Percentiles rank a stretch among this genome's conserved stretches.
phyloP scores from a whole-genome alignment of 192 early-diverging fungal species.

The Entomortierella parvispora region DNA sequence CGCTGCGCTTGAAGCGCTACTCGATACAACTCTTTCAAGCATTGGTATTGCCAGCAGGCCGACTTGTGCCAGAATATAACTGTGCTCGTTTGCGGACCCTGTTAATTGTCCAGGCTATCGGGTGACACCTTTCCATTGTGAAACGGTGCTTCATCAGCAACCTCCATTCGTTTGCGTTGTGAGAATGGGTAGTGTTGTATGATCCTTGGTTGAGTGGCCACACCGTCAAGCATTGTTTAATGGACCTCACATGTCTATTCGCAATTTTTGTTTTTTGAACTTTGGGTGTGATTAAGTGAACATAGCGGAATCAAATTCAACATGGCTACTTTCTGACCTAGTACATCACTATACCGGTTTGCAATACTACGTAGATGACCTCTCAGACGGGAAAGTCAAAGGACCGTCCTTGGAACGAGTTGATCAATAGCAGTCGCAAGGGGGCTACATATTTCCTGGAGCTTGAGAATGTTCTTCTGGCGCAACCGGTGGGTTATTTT shows the following conservation, averaged over 20 bases:
- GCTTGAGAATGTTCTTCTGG: constrained; percentile 11
- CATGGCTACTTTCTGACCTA: constrained; percentile 19
- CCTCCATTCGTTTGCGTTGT: constrained; percentile 16
- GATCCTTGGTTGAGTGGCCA: too few species aligned
- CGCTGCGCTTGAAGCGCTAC: too few species aligned
- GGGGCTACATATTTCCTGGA: constrained; percentile 19
- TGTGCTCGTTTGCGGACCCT: constrained; percentile 13
- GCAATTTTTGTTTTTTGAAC: constrained; percentile 25
- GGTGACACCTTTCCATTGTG: constrained; percentile 14
- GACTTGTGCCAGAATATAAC: constrained; percentile 15
- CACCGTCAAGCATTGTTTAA: too few species aligned
- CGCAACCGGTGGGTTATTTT: constrained; percentile 20
- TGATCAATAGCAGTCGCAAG: constrained; percentile 15
- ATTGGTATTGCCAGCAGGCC: constrained; percentile 8
- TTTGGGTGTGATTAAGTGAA: constrained; percentile 25
- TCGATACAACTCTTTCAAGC: too few species aligned
- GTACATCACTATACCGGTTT: constrained; percentile 16
- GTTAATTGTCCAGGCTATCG: constrained; percentile 18
- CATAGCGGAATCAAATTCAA: constrained; percentile 15
- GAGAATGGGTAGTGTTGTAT: too few species aligned
- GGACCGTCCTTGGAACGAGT: constrained; percentile 13
- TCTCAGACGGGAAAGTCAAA: constrained; percentile 15
- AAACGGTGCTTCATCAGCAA: constrained; percentile 20
- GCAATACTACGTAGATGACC: constrained; percentile 11
- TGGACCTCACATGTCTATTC: constrained; percentile 21